A percentile compares a stretch with the other conserved stretches of the same genome.
These are phyloP conservation scores for Alternaria alternata DNA, from an alignment of 2,329 filamentous ascomycete species.

Conservation along the genomic window DNA sequence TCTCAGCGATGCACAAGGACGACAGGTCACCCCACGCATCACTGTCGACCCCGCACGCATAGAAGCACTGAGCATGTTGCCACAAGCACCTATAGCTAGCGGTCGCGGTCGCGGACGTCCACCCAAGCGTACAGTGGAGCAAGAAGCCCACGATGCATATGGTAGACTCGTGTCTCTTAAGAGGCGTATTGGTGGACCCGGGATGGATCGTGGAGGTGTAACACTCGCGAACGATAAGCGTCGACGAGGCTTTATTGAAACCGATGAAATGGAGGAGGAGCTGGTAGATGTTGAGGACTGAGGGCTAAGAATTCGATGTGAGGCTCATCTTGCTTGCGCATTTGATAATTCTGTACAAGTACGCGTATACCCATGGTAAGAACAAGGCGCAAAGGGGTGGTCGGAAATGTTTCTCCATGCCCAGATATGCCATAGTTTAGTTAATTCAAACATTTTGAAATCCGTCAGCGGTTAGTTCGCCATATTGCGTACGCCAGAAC, in stretches of 20 bases:
- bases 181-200: slow-evolving; percentile 59
- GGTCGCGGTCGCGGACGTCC: slow-evolving; percentile 46
- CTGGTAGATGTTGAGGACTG: slow-evolving; percentile 43
- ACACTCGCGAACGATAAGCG: slow-evolving; percentile 62
- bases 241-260: slow-evolving; percentile 59
- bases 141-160: slow-evolving; percentile 57
- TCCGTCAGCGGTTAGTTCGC: background rate
- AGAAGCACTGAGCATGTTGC: slow-evolving; percentile 7
- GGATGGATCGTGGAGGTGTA: slow-evolving; percentile 62
- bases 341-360: slow-evolving; percentile 7
- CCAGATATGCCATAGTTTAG: background rate
- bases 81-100: slow-evolving; percentile 21
- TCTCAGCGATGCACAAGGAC: slow-evolving; percentile 57
- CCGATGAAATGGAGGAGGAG: slow-evolving; percentile 60
- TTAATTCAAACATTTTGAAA: background rate
- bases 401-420: background rate
- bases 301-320: background rate
- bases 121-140: slow-evolving; percentile 44
- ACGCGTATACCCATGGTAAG: slow-evolving; percentile 16
- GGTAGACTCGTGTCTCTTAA: slow-evolving; percentile 60
- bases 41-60: slow-evolving; percentile 29
- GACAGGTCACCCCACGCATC: slow-evolving; percentile 58
- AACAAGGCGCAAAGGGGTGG: background rate
- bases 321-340: background rate
- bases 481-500: slow-evolving; percentile 13